Evolutionary conservation across 352 stramenopile genomes (phyloP).

Genomic region (Saprolegnia parasitica): DNA sequence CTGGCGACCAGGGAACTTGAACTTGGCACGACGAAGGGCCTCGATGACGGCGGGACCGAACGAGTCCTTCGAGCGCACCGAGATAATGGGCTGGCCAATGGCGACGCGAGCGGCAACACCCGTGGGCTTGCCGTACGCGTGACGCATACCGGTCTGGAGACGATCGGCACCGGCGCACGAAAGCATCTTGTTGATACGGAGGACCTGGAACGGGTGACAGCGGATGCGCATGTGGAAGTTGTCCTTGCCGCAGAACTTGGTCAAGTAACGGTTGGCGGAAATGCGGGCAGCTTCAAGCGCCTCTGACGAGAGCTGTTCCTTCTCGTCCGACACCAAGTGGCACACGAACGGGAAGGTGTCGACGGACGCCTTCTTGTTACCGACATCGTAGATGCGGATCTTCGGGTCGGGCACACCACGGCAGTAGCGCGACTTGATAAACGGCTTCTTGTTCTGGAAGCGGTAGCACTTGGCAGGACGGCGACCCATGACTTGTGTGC

Average conservation of each 20-base stretch:
- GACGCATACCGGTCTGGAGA: conserved; percentile 97
- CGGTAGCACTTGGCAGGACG: conserved; percentile 98
- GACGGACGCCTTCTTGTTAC: conserved; percentile 96
- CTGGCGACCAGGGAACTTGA: conserved; percentile 99
- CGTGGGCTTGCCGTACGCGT: conserved; percentile 99
- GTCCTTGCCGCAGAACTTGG: conserved; percentile 98
- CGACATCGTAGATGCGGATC: conserved; percentile 99
- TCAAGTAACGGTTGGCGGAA: conserved; percentile 98
- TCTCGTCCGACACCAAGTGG: conserved; percentile 94
- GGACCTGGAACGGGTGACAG: conserved; percentile 98
- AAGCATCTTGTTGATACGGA: conserved; percentile 99
- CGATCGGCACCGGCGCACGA: conserved; percentile 99
- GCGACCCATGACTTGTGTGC: conserved; percentile 54
- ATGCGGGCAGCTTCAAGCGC: conserved; percentile 98
- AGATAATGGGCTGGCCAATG: conserved; percentile 99
- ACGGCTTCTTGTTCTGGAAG: conserved; percentile 99
- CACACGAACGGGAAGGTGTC: conserved; percentile 98
- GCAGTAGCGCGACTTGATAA: conserved; percentile 99
- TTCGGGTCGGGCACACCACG: conserved; percentile 96
- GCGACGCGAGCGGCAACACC: conserved; percentile 96
- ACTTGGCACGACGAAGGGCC: conserved; percentile 98
- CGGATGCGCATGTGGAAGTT: conserved; percentile 99
- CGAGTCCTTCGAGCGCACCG: conserved; percentile 95
- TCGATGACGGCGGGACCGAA: conserved; percentile 93
- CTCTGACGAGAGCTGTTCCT: conserved; percentile 94